Percentiles rank a stretch among this genome's conserved stretches.
Evolutionary conservation across 148 eudicot species (phyloP).

Genomic region (Linanthus parryae): DNA sequence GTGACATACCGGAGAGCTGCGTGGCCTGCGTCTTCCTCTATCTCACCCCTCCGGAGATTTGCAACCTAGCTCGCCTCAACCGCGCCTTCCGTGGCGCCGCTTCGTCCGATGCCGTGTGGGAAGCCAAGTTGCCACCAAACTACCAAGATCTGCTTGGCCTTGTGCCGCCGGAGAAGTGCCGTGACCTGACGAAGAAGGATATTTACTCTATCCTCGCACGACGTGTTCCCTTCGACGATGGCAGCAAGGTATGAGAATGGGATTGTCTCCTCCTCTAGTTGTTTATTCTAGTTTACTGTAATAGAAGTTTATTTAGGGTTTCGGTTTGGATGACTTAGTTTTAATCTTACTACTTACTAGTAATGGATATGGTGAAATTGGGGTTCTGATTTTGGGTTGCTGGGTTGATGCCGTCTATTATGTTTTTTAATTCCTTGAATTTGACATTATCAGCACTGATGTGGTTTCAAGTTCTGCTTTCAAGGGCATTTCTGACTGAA

Average conservation of each 20-base stretch:
- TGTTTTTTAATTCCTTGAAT: too few relatives aligned
- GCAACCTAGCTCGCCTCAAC: constrained; percentile 81
- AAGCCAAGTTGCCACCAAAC: constrained; percentile 60
- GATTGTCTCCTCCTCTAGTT: neutral
- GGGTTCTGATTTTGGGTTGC: too few relatives aligned
- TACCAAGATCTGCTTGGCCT: constrained; percentile 53
- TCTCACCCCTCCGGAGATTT: constrained; percentile 85
- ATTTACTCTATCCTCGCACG: constrained; percentile 60
- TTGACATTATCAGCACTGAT: too few relatives aligned
- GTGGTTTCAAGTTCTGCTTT: too few relatives aligned
- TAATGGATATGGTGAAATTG: too few relatives aligned
- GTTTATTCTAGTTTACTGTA: neutral
- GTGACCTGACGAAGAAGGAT: constrained; percentile 51
- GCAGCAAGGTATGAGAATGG: constrained; percentile 43
- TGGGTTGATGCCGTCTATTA: too few relatives aligned
- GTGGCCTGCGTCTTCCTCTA: constrained; percentile 78
- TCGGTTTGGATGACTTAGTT: neutral
- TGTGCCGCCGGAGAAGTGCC: constrained; percentile 29
- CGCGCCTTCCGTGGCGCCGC: constrained; percentile 94
- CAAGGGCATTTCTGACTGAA: too few relatives aligned
- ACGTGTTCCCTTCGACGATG: constrained; percentile 54
- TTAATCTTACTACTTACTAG: too few relatives aligned
- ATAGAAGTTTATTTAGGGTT: constrained; percentile 2
- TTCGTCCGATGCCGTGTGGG: constrained; percentile 86
- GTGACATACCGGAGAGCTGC: constrained; percentile 94